phyloP scores from a whole-genome alignment of 495 filamentous ascomycete genomes.

The Penicillium odoratum region DNA sequence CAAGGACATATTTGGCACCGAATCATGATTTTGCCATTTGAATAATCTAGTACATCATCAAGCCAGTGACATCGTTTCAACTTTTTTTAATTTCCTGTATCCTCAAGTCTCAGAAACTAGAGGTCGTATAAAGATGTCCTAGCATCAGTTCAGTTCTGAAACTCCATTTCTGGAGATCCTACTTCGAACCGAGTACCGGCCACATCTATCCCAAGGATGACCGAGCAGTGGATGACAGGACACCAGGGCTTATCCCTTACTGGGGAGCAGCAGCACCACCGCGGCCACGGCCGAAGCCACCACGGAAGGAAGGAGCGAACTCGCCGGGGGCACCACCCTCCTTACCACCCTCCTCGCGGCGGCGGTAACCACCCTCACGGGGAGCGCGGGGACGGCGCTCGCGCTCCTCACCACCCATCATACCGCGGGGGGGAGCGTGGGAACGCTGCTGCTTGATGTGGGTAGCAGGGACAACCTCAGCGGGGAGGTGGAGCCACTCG shows the following conservation, averaged over 20 bases:
- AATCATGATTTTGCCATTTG: slow-evolving; percentile 36
- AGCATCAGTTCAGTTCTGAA: slow-evolving; percentile 32
- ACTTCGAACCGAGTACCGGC: slow-evolving; percentile 34
- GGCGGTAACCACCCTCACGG: slow-evolving; percentile 91
- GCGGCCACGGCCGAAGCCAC: slow-evolving; percentile 91
- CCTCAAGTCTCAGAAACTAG: slow-evolving; percentile 22
- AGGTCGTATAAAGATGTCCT: slow-evolving; percentile 24
- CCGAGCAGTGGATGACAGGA: slow-evolving; percentile 37
- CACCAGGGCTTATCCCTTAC: slow-evolving; percentile 38
- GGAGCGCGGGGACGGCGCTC: slow-evolving; percentile 80
- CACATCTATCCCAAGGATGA: slow-evolving; percentile 39
- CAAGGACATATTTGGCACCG: slow-evolving; percentile 12
- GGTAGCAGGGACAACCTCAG: slow-evolving; percentile 98
- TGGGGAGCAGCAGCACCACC: slow-evolving; percentile 62
- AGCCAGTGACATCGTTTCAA: slow-evolving; percentile 30
- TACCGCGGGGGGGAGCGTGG: slow-evolving; percentile 95
- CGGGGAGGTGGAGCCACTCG: slow-evolving; percentile 99
- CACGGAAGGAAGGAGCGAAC: slow-evolving; percentile 95
- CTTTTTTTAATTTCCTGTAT: slow-evolving; percentile 34
- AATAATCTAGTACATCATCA: slow-evolving; percentile 33
- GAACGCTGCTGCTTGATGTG: slow-evolving; percentile 99
- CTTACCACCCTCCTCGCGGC: slow-evolving; percentile 85
- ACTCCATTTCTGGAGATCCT: slow-evolving; percentile 17
- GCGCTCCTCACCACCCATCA: slow-evolving; percentile 92
- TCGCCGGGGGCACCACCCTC: slow-evolving; percentile 94